These are phyloP conservation scores for Maudiozyma saulgeensis DNA, from an alignment of 805 yeast species.

Conservation along the genomic window DNA sequence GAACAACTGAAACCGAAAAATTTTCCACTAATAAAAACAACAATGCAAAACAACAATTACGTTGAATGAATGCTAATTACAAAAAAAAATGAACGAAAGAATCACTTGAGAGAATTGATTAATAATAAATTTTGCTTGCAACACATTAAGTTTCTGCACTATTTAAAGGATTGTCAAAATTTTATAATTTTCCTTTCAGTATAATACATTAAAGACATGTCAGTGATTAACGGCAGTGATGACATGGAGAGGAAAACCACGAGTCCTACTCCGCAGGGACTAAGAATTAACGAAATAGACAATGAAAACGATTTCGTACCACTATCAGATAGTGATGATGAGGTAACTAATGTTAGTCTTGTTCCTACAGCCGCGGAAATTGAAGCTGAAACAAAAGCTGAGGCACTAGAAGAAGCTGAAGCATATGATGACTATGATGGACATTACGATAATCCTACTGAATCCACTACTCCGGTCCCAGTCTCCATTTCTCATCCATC, in stretches of 20 bases:
- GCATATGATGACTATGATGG: constrained; percentile 24
- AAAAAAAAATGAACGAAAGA: too few species aligned
- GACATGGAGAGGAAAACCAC: neutral
- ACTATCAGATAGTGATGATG: constrained; percentile 1
- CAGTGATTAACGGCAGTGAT: neutral
- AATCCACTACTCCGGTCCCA: constrained; percentile 1
- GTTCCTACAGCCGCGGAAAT: neutral
- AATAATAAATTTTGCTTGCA: too few species aligned
- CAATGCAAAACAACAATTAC: too few species aligned
- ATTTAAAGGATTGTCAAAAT: too few species aligned
- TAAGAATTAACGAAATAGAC: constrained; percentile 1
- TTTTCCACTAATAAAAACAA: too few species aligned
- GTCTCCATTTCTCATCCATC: neutral
- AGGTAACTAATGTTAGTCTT: neutral
- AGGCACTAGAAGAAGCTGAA: constrained; percentile 6
- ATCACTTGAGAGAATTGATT: too few species aligned
- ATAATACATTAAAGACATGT: neutral
- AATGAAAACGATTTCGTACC: constrained; percentile 4
- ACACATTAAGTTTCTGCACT: too few species aligned
- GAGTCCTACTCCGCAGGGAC: neutral
- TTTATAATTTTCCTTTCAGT: too few species aligned
- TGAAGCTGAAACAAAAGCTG: constrained; percentile 3
- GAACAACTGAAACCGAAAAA: too few species aligned
- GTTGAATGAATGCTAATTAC: too few species aligned
- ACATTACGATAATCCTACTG: constrained; percentile 19